Base-by-base conservation (phyloP, 2,329 filamentous ascomycete species). In the Stachybotrys chlorohalonatus region DNA sequence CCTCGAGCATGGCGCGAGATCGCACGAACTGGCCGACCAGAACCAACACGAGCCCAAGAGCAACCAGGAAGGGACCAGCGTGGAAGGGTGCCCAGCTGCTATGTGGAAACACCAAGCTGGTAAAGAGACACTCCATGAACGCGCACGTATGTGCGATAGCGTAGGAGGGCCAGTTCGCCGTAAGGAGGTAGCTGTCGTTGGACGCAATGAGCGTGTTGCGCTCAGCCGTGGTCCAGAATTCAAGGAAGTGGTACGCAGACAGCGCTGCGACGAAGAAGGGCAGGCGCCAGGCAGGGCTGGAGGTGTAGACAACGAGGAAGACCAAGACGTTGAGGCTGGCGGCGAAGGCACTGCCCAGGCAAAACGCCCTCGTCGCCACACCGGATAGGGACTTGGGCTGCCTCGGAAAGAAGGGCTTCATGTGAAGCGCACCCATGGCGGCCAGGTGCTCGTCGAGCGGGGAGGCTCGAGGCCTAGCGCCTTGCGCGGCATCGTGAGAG, bases 161-260 rank as follows among this genome's bases (percentile, higher is more conserved):
- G 71, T 97, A 97, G 6, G 83, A 84, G 48, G 81, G 82, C 69
- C 94, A 94, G 70, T 99, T 99, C 52, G 83, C 84, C 45, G 85
- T 86, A 42, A 97, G 79, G 13, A 99, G 82, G 69, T 95, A 99
- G 42, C 89, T 87, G 53, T 82, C 81, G 17, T 92, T 76, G 30
- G 79, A 81, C 17, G 89, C 90, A 52, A 84, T 78, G 15, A 80
- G 78, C 0, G 89, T 90, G 71, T 97, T 97, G 73, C 88, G 89
- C 54, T 79, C 76, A 8, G 93, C 92, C 0, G 93, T 96, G 36
- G 86, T 90, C 79, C 85, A 95, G 77, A 92, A 99, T 73, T 99
- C 94, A 70, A 97, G 85, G 73, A 96, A 97, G 76, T 99, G 94
- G 74, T 97, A 97, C 32, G 87, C 63, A 31, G 86, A 81, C 51